These are phyloP conservation scores for Linnemannia schmuckeri DNA, from an alignment of 192 early-diverging fungal genomes.

Conservation along the genomic window DNA sequence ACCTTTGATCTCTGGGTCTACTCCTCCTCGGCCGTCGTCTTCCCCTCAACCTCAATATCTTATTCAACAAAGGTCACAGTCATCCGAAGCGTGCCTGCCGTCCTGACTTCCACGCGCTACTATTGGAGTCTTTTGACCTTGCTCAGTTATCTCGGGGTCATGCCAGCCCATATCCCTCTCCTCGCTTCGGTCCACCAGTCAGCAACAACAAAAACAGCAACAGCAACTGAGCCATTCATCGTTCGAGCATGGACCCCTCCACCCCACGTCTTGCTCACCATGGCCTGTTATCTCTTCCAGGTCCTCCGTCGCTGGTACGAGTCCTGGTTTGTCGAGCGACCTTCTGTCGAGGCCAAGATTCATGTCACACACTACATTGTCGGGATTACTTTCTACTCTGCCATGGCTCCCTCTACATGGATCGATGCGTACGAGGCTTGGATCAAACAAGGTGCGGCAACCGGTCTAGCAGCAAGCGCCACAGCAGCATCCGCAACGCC, in stretches of 20 bases:
- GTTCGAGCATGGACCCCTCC: slow-evolving; percentile 22
- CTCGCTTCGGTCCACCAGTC: not conserved
- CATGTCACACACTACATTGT: slow-evolving; percentile 73
- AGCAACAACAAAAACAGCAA: not conserved
- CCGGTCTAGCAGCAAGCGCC: not conserved
- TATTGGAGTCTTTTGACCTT: slow-evolving; percentile 32
- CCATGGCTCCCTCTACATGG: slow-evolving; percentile 65
- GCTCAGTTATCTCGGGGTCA: slow-evolving; percentile 32
- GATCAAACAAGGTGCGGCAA: not conserved
- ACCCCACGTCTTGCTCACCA: slow-evolving; percentile 29
- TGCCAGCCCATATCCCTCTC: slow-evolving; percentile 19
- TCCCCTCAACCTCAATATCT: not conserved
- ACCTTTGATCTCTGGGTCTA: slow-evolving; percentile 30
- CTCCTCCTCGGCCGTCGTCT: slow-evolving; percentile 3
- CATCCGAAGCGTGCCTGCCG: not conserved
- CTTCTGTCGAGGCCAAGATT: slow-evolving; percentile 61
- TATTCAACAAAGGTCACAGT: not conserved
- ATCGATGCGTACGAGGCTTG: slow-evolving; percentile 56
- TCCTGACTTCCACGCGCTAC: slow-evolving; percentile 5
- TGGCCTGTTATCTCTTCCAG: slow-evolving; percentile 58
- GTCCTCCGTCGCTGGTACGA: slow-evolving; percentile 62
- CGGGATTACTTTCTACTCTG: slow-evolving; percentile 75
- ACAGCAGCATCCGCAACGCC: not conserved
- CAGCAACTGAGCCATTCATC: not conserved
- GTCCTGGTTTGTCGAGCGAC: slow-evolving; percentile 60